Conservation (phyloP, 257 asterid genomes). For the Lavandula angustifolia region DNA sequence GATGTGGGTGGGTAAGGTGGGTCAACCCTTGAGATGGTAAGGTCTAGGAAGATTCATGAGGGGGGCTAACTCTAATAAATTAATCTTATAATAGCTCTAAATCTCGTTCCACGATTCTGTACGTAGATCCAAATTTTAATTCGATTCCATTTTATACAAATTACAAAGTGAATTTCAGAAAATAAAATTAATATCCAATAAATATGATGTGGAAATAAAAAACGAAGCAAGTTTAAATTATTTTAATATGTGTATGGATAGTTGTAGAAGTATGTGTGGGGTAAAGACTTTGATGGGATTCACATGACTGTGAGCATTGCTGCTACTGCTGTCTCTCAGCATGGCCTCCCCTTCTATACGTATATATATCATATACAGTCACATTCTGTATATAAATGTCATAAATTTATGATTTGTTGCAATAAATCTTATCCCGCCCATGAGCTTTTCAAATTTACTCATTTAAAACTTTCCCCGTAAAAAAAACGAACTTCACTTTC, state of each 20-base stretch:
- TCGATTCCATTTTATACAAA: no score
- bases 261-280: slow-evolving; percentile 41
- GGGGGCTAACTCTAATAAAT: not conserved
- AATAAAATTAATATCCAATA: no score
- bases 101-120: no score
- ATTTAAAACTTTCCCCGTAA: not conserved
- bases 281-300: slow-evolving; percentile 52
- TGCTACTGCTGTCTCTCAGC: slow-evolving; percentile 41
- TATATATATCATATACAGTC: not conserved
- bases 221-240: no score
- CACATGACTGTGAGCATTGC: slow-evolving; percentile 61
- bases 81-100: no score
- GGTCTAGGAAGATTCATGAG: slow-evolving; percentile 71
- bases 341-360: slow-evolving; percentile 31
- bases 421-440: not conserved
- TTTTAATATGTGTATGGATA: no score
- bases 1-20: slow-evolving; percentile 57
- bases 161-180: no score
- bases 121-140: no score
- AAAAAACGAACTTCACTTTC: no score
- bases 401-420: not conserved
- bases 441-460: not conserved
- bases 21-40: slow-evolving; percentile 61
- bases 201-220: no score
- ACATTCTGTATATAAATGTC: not conserved